These are phyloP conservation scores for Apophysomyces sp. DNA, from an alignment of 371 early-diverging fungal species.

Conservation along the genomic window DNA sequence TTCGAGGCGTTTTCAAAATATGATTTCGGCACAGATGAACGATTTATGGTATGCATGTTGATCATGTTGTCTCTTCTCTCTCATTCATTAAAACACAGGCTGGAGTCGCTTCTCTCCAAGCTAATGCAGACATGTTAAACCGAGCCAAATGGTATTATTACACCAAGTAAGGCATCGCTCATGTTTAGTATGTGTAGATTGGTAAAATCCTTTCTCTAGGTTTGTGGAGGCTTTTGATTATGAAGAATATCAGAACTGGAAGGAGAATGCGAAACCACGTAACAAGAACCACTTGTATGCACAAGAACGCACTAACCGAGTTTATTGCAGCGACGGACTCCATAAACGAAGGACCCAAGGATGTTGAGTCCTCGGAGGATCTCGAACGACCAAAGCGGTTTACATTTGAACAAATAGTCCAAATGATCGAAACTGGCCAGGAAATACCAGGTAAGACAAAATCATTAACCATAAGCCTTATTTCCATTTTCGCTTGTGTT, in stretches of 20 bases:
- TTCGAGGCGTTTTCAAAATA: slow-evolving; percentile 24
- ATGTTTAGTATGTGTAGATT: background rate
- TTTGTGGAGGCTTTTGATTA: slow-evolving; percentile 22
- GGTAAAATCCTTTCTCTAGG: background rate
- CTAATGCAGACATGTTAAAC: slow-evolving; percentile 8
- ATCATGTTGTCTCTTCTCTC: too few species aligned
- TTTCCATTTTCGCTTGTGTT: background rate
- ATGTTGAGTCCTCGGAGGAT: background rate
- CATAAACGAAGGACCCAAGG: background rate
- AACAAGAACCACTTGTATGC: background rate
- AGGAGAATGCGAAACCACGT: background rate
- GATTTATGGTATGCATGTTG: too few species aligned
- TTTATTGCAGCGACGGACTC: background rate
- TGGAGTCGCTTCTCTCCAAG: slow-evolving; percentile 9
- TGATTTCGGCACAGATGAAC: slow-evolving; percentile 25
- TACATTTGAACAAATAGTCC: slow-evolving; percentile 52
- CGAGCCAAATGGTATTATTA: slow-evolving; percentile 31
- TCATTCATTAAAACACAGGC: too few species aligned
- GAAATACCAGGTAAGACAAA: slow-evolving; percentile 49
- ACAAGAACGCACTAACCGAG: too few species aligned
- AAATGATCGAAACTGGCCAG: slow-evolving; percentile 51
- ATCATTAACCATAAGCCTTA: background rate
- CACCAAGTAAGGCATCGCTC: slow-evolving; percentile 13
- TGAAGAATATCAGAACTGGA: slow-evolving; percentile 22
- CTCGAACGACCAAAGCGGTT: slow-evolving; percentile 9